Base-by-base conservation (phyloP, 2,329 filamentous ascomycete genomes). In the Endoconidiophora polonica region DNA sequence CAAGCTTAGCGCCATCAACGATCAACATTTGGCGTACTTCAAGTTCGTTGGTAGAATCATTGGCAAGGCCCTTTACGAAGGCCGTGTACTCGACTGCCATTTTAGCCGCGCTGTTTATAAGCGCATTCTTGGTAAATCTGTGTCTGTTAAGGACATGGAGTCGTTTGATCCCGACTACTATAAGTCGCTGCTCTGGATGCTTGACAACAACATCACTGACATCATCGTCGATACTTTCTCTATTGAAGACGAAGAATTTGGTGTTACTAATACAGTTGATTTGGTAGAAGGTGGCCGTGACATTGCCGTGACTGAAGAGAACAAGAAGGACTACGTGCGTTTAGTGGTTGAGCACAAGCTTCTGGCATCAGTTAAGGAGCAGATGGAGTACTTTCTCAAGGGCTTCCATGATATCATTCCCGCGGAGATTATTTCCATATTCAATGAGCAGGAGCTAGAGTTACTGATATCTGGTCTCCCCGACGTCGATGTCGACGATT, bases 31-130 rank as follows among this genome's bases (percentile, higher is more conserved):
- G 53, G 79, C 86, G 71, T 98, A 95, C 75, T 98, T 98, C 77
- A 96, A 96, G 63, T 98, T 98, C 67, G 95, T 98, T 59, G 91
- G 91, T 40, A 85, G 91, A 46, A 87, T 98, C 65, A 98, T 98
- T 58, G 93, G 91, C 59, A 98, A 98, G 67, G 91, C 91, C 37
- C 73, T 98, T 45, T 98, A 96, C 64, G 93, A 98, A 68, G 86
- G 86, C 43, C 84, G 91, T 51, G 80, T 98, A 36, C 79, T 98
- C 26, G 91, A 98, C 65, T 98, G 91, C 65, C 94, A 96, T 72
- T 98, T 98, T 70, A 96, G 90, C 67, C 81, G 91, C 61, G 93
- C 93, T 12, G 90, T 98, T 47, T 98, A 98, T 74, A 96, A 96
- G 70, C 83, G 86, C 57, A 95, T 98, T 56, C 77, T 98, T 24